Base-by-base conservation (phyloP, 2,329 filamentous ascomycete species). In the Coniella vitis region DNA sequence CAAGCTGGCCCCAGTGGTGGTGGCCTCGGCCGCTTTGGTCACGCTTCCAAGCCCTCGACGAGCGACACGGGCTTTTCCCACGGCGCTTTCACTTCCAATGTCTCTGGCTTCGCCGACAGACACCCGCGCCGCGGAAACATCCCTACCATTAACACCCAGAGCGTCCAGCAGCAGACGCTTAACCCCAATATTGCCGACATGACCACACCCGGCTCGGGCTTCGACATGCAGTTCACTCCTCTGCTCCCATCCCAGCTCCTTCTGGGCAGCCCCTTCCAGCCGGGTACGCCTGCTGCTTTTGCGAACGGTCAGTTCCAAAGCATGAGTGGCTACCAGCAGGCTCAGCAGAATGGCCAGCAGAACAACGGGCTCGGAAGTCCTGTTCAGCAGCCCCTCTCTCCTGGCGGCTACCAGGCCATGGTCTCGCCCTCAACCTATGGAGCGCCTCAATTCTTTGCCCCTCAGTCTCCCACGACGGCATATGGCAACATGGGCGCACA, bases 171-270 rank as follows among this genome's bases (percentile, higher is more conserved):
- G 49, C 67, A 66, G 53, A 53, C 38, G 17, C 35, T 51, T 17
- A 56, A 62, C 47, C 76, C 78, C 61, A 81, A 76, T 64, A 73
- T 70, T 52, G 79, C 77, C 60, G 90, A 95, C 56, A 81, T 95
- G 80, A 76, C 86, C 57, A 91, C 87, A 20, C 90, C 93, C 14
- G 90, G 87, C 38, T 91, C 89, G 45, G 89, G 80, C 38, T 95
- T 90, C 63, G 93, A 97, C 63, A 96, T 97, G 91, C 93, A 97
- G 70, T 97, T 96, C 69, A 96, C 93, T 10, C 91, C 93, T 56
- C 78, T 98, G 57, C 81, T 98, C 34, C 93, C 93, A 32, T 97
- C 91, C 31, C 89, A 96, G 69, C 76, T 98, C 59, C 81, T 98
- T 21, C 84, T 97, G 44, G 93, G 93, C 41, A 96, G 90, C 68